Conservation (phyloP, 495 filamentous ascomycete genomes). For the Lophium mytilinum region DNA sequence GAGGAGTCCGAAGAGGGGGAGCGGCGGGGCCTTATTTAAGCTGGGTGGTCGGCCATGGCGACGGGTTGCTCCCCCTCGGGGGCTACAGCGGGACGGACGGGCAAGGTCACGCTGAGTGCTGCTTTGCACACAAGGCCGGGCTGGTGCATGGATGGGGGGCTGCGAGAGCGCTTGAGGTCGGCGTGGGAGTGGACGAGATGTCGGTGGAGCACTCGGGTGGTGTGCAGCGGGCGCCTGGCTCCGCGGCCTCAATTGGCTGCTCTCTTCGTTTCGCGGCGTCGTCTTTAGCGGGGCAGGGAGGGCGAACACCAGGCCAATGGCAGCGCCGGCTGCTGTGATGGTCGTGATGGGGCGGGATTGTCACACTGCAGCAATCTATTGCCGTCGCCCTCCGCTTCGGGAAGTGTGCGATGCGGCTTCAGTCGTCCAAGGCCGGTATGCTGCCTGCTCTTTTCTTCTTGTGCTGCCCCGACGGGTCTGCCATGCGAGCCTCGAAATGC, state of each 20-base stretch:
- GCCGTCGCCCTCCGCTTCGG: background rate
- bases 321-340: background rate
- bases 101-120: background rate
- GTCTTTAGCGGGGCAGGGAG: background rate
- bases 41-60: background rate
- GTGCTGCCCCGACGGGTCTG: background rate
- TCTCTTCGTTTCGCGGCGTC: slow-evolving; percentile 4
- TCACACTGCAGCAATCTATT: slow-evolving; percentile 21
- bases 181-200: slow-evolving; percentile 16
- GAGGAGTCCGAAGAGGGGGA: slow-evolving; percentile 25
- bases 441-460: background rate
- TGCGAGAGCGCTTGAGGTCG: slow-evolving; percentile 20
- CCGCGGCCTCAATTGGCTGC: slow-evolving; percentile 11
- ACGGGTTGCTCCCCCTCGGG: slow-evolving; percentile 10
- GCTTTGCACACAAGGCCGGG: background rate
- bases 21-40: slow-evolving; percentile 19
- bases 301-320: slow-evolving; percentile 18
- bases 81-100: background rate
- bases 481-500: background rate
- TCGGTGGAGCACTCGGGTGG: slow-evolving; percentile 4
- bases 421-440: background rate
- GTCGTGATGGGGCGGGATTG: slow-evolving; percentile 12
- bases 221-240: slow-evolving; percentile 8
- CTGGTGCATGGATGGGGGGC: background rate
- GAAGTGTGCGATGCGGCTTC: background rate